phyloP scores from a whole-genome alignment of 345 rosid species.

The Stellera chamaejasme region DNA sequence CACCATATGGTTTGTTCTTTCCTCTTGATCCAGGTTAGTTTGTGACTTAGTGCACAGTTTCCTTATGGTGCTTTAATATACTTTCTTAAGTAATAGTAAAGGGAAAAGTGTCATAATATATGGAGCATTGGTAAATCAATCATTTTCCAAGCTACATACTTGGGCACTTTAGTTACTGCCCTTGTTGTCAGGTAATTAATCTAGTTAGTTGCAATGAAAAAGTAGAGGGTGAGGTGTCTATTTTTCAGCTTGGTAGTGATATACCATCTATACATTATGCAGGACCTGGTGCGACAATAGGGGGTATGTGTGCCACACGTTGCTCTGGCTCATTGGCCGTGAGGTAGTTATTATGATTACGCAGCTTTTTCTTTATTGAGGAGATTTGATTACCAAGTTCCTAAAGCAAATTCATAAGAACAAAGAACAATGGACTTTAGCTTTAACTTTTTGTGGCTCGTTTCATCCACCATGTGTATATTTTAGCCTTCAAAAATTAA shows the following conservation, averaged over 20 bases:
- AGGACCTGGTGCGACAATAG: constrained; percentile 95
- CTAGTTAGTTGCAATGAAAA: no score
- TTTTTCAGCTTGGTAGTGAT: constrained; percentile 7
- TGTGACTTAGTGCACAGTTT: constrained; percentile 2
- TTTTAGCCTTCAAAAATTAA: no score
- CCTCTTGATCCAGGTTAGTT: constrained; percentile 92
- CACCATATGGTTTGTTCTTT: constrained; percentile 78
- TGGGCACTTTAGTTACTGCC: no score
- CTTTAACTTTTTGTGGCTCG: no score
- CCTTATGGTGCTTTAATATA: not conserved
- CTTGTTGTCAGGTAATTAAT: no score
- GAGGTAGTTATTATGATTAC: constrained; percentile 44
- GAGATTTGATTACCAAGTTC: not conserved
- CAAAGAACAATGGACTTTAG: not conserved
- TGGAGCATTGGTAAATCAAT: no score
- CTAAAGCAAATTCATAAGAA: not conserved
- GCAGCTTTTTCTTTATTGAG: constrained; percentile 5
- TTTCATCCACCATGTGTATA: no score
- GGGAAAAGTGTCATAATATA: no score
- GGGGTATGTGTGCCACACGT: constrained; percentile 98
- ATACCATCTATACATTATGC: constrained; percentile 13
- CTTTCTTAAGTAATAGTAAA: not conserved
- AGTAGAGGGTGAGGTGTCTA: not conserved
- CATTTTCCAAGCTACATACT: no score
- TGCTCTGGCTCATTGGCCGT: constrained; percentile 97